phyloP scores from a whole-genome alignment of 106 monocot species.

The Phalaenopsis equestris region DNA sequence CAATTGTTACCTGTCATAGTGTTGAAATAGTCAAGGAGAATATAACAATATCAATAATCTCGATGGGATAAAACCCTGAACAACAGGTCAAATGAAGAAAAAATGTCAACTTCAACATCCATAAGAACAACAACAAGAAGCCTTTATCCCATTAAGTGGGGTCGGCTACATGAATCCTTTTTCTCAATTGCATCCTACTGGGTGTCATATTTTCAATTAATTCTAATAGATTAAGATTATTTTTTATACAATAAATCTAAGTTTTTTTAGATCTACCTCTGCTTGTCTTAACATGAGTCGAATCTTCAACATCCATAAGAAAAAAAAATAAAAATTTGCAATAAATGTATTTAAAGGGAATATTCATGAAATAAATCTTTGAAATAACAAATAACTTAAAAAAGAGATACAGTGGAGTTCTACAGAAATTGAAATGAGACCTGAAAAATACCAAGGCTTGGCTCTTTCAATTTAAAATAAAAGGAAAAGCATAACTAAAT shows the following conservation, averaged over 20 bases:
- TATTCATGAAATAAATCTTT: background rate
- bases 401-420: background rate
- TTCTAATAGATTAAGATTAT: no score
- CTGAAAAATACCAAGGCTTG: background rate
- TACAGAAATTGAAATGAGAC: background rate
- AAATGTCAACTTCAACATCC: background rate
- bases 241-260: no score
- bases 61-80: background rate
- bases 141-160: no score
- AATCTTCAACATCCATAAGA: background rate
- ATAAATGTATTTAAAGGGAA: background rate
- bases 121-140: background rate
- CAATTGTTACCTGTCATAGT: slow-evolving; percentile 47
- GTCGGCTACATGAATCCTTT: no score
- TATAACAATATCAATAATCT: background rate
- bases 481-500: background rate
- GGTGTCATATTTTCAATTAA: no score
- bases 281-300: no score
- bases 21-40: background rate
- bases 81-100: background rate
- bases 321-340: background rate
- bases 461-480: background rate
- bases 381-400: background rate
- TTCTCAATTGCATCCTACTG: no score
- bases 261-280: no score